Evolutionary conservation across 805 yeast genomes (phyloP).

Genomic region (Yarrowia deformans): DNA sequence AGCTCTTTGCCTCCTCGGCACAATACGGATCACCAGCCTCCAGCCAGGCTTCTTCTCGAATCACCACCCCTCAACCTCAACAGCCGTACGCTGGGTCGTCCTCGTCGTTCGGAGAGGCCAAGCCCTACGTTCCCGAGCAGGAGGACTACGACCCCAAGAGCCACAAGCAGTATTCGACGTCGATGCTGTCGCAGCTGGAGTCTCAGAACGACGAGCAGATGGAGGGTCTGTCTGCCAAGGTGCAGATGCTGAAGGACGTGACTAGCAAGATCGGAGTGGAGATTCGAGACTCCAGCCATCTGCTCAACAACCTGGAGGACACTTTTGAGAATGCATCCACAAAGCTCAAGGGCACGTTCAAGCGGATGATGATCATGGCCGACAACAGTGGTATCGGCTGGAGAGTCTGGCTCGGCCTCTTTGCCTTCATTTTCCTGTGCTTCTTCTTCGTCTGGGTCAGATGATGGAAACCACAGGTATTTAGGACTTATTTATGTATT

Average conservation of each 20-base stretch:
- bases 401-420: conserved; percentile 63
- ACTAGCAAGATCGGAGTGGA: conserved; percentile 64
- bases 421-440: conserved; percentile 57
- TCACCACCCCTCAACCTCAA: conserved; percentile 34
- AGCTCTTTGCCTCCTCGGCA: conserved; percentile 36
- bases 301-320: conserved; percentile 55
- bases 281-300: conserved; percentile 60
- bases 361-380: conserved; percentile 68
- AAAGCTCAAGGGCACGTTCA: conserved; percentile 61
- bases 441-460: conserved; percentile 51
- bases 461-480: conserved; percentile 18
- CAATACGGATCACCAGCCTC: conserved; percentile 35
- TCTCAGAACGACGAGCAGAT: conserved; percentile 70
- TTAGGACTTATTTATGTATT: conserved; percentile 29
- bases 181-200: conserved; percentile 64
- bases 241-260: conserved; percentile 61
- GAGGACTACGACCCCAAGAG: conserved; percentile 35
- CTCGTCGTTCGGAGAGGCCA: conserved; percentile 27
- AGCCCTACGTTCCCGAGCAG: conserved; percentile 32
- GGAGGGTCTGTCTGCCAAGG: conserved; percentile 61
- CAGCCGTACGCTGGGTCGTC: conserved; percentile 24
- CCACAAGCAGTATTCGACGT: conserved; percentile 36
- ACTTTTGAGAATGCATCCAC: conserved; percentile 58
- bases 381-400: conserved; percentile 68
- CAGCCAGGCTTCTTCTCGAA: conserved; percentile 30